A percentile compares a stretch with the other conserved stretches of the same genome.
phyloP scores from a whole-genome alignment of 2,329 filamentous ascomycete genomes.

The Sclerotinia nivalis region DNA sequence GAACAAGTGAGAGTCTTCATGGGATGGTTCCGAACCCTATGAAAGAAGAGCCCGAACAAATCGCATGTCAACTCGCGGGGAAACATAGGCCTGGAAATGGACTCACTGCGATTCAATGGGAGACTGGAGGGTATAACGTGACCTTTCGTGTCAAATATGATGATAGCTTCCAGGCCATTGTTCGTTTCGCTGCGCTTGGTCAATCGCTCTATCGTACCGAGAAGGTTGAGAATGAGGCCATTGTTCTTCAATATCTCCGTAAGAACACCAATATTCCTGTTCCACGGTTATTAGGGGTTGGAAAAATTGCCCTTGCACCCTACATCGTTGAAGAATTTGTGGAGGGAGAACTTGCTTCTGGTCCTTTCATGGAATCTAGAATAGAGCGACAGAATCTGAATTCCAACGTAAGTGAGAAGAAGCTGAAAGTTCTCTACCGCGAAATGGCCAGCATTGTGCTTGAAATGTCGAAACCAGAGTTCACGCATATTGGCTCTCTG shows the following conservation, averaged over 20 bases:
- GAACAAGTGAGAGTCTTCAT: not conserved
- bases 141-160: not conserved
- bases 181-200: slow-evolving; percentile 35
- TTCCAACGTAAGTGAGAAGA: slow-evolving; percentile 32
- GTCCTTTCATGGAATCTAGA: slow-evolving; percentile 33
- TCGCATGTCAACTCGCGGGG: not conserved
- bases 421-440: slow-evolving; percentile 25
- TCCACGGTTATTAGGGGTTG: slow-evolving; percentile 23
- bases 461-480: slow-evolving; percentile 26
- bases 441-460: slow-evolving; percentile 29
- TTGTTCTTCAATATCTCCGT: slow-evolving; percentile 33
- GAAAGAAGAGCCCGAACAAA: not conserved
- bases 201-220: slow-evolving; percentile 37
- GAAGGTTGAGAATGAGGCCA: slow-evolving; percentile 38
- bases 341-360: slow-evolving; percentile 31
- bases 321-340: slow-evolving; percentile 45
- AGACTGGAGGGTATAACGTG: not conserved
- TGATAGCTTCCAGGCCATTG: slow-evolving; percentile 7
- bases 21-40: not conserved
- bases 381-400: slow-evolving; percentile 36
- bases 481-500: slow-evolving; percentile 29
- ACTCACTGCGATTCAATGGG: not conserved
- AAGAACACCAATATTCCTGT: slow-evolving; percentile 36
- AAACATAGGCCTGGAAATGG: not conserved
- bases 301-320: slow-evolving; percentile 32